phyloP scores from a whole-genome alignment of 331 rosid species.

The Acacia pycnantha region DNA sequence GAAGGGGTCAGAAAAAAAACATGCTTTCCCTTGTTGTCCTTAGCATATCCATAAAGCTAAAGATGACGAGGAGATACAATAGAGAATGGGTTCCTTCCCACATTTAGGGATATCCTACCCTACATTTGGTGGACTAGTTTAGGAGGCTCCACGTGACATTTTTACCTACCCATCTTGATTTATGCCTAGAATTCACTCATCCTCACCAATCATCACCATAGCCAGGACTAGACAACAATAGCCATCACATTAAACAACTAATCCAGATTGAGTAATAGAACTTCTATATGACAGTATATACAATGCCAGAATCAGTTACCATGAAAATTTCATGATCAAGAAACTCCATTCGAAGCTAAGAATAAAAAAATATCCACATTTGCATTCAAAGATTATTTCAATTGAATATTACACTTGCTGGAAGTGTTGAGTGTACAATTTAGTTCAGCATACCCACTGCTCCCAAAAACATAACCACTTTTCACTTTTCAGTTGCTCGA shows the following conservation, averaged over 20 bases:
- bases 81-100: background rate
- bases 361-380: conserved; percentile 4
- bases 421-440: background rate
- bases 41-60: background rate
- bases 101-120: background rate
- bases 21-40: background rate
- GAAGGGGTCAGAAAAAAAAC: background rate
- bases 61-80: background rate
- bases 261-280: background rate
- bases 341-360: background rate
- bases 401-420: conserved; percentile 13
- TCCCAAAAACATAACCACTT: background rate
- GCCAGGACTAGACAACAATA: background rate
- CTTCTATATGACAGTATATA: conserved; percentile 1
- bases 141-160: background rate
- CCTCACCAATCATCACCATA: background rate
- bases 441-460: background rate
- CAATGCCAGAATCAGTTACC: background rate
- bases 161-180: background rate
- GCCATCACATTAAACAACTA: background rate
- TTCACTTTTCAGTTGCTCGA: background rate
- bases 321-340: background rate
- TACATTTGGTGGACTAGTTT: background rate
- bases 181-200: background rate
- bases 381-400: conserved; percentile 14